These are phyloP conservation scores for Colletotrichum endophyticum DNA, from an alignment of 2,329 filamentous ascomycete genomes.

Conservation along the genomic window DNA sequence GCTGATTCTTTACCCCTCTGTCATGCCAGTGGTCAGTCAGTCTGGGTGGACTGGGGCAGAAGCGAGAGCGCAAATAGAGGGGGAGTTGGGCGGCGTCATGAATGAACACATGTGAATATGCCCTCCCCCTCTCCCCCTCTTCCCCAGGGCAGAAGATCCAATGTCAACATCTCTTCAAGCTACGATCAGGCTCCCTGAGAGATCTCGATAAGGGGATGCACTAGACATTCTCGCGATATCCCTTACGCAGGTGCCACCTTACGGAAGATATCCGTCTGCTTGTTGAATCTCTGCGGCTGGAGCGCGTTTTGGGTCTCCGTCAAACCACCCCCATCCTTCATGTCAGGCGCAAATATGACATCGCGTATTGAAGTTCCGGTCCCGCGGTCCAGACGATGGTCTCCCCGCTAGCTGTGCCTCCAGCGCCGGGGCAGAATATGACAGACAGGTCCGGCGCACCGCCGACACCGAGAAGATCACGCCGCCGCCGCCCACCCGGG, in stretches of 20 bases:
- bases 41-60: background rate
- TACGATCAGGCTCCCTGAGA: background rate
- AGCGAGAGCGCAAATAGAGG: background rate
- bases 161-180: background rate
- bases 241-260: background rate
- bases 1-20: background rate
- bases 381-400: background rate
- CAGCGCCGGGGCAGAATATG: background rate
- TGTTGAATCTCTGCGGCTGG: background rate
- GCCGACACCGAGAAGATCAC: background rate
- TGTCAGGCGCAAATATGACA: background rate
- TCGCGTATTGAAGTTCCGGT: background rate
- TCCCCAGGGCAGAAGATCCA: background rate
- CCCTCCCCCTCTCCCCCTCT: background rate
- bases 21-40: background rate
- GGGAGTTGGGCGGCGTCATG: background rate
- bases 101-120: slow-evolving; percentile 3
- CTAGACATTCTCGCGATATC: background rate
- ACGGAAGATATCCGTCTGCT: background rate
- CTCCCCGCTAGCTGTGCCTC: background rate
- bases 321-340: background rate
- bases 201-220: background rate
- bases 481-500: background rate
- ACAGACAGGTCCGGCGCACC: background rate
- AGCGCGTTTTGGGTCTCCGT: background rate